Conservation (phyloP, 352 stramenopile species). For the Pythium dissotocum region DNA sequence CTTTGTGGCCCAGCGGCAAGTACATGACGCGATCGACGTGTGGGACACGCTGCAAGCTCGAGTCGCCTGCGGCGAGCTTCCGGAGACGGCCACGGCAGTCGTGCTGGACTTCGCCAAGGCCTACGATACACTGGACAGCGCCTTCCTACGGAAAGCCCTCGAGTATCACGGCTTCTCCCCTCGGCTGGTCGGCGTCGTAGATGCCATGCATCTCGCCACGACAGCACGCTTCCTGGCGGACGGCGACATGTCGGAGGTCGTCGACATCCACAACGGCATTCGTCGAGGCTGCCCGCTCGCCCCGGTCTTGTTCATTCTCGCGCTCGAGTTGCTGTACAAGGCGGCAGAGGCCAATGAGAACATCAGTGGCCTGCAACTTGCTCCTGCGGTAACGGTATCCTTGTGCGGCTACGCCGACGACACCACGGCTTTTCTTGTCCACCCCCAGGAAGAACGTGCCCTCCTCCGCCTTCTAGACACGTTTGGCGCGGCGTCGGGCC, state of each 20-base stretch:
- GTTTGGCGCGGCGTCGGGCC: not conserved
- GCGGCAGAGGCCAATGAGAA: not conserved
- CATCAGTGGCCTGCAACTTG: not conserved
- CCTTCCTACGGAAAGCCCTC: not conserved
- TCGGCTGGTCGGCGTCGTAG: not conserved
- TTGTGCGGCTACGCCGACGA: not conserved
- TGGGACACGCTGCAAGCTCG: not conserved
- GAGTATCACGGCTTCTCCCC: not conserved
- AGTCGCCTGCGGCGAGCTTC: not conserved
- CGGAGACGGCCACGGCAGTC: not conserved
- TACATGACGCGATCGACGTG: slow-evolving; percentile 10
- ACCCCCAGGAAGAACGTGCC: not conserved
- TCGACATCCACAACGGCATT: slow-evolving; percentile 7
- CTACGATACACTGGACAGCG: slow-evolving; percentile 10
- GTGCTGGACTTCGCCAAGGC: slow-evolving; percentile 16
- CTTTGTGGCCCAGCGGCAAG: not conserved
- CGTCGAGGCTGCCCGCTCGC: slow-evolving; percentile 12
- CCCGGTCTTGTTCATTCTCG: slow-evolving; percentile 1
- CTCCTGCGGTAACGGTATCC: too few relatives aligned
- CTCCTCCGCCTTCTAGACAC: not conserved
- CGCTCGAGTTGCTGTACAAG: not conserved
- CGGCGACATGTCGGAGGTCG: not conserved
- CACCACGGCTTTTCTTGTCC: not conserved
- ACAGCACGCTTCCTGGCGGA: slow-evolving; percentile 3
- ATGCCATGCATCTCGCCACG: slow-evolving; percentile 7